Evolutionary conservation across 1,284 basidiomycete species (phyloP), one percentile per base, ranked within the genome.

Genomic region (Sutorius eximius): DNA sequence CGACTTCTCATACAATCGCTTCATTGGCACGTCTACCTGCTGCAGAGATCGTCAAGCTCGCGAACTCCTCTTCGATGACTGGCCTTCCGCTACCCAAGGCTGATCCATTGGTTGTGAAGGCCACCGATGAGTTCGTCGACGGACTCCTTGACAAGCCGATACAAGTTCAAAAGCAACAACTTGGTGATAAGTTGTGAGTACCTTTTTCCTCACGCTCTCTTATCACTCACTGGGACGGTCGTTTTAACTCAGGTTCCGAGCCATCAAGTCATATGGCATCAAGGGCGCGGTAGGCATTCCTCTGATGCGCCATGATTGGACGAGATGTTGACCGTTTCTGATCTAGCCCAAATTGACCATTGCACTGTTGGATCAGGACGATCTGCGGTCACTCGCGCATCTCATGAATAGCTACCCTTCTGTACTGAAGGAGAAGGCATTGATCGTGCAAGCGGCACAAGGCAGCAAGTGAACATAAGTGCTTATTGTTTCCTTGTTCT

Each of bases 341-440:
- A 49, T 54, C 54, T 61, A 89, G 83, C 87, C 89, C 42, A 92
- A 93, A 69, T 74, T 92, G 58, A 92, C 92, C 1, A 92, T 95
- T 61, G 76, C 82, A 2, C 78, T 95, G 11, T 75, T 95, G 53
- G 91, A 95, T 62, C 80, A 87, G 61, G 92, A 94, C 55, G 93
- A 95, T 64, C 77, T 95, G 24, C 81, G 89, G 33, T 76, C 91
- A 1, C 78, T 95, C 38, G 88, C 90, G 10, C 89, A 93, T 67
- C 77, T 95, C 50, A 90, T 92, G 88, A 90, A 92, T 70, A 89
- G 87, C 66, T 94, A 93, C 68, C 88, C 91, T 8, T 75, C 82
- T 2, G 80, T 93, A 3, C 75, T 95, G 57, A 91, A 87, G 73
- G 89, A 91, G 70, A 92, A 91, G 71, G 86, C 77, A 5, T 59